Evolutionary conservation across 1,284 basidiomycete species (phyloP), one percentile per base, ranked within the genome.

Genomic region (Wolfiporia cocos): DNA sequence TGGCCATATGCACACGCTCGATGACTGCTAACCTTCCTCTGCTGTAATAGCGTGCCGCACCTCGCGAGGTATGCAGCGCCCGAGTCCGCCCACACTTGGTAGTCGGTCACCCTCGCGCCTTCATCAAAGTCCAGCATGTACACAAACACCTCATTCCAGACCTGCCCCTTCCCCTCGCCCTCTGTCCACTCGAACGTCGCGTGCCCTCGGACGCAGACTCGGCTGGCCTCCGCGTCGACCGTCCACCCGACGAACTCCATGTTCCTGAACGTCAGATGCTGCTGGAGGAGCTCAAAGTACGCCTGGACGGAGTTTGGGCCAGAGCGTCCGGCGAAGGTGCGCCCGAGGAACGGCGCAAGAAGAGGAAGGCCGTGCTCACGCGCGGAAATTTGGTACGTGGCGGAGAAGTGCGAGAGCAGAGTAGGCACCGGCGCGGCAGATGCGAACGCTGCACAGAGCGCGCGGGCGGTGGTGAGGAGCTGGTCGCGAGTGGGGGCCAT

Each of bases 51-150:
- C 53, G 66, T 54, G n/a, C 81, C 78, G 30, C 58, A 63, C 24
- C 72, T 67, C 5, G 79, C 79, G 23, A 83, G 66, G 57, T 80
- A 80, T 12, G 75, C 71, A 6, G 78, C 73, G 7, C 78, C 80
- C 4, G 78, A 74, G 56, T 84, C 81, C 11, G 76, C 78, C 80
- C 80, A 84, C 0, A 84, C 70, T 53, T 83, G 73, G 64, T 79
- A 81, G 35, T 69, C 63, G 20, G 64, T 65, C 18, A 84, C 63
- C 58, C 75, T 81, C 37, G 59, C 53, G 28, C 71, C 66, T 18
- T 75, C 65, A 45, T 82, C 80, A 54, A 82, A 81, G 53, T 78
- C 73, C 46, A 84, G 57, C 15, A 73, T 65, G 53, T 81, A 82
- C 6, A 65, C 62, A 52, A 84, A 83, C n/a, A 64, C 67, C 62